phyloP scores from a whole-genome alignment of 1,139 yeast species.

The Candida tropicalis region DNA sequence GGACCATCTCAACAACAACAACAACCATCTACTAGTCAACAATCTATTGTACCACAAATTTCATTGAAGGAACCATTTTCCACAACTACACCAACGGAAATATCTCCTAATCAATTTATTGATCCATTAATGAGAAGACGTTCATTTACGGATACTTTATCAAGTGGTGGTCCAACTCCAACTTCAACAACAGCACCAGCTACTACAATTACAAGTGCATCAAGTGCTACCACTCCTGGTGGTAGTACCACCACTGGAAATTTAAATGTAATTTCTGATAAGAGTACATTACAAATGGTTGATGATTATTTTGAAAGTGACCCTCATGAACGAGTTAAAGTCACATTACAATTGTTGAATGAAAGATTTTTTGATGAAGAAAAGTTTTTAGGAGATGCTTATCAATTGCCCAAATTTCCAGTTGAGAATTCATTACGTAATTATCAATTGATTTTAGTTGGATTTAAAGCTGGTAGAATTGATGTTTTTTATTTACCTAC shows the following conservation, averaged over 20 bases:
- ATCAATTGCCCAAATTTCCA: slow-evolving; percentile 47
- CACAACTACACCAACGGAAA: not conserved
- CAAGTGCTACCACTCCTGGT: slow-evolving; percentile 4
- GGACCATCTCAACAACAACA: not conserved
- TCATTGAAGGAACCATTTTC: not conserved
- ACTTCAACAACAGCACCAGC: not conserved
- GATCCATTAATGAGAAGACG: slow-evolving; percentile 25
- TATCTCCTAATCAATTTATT: slow-evolving; percentile 13
- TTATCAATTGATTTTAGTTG: slow-evolving; percentile 60
- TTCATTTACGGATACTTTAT: slow-evolving; percentile 26
- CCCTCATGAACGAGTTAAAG: slow-evolving; percentile 46
- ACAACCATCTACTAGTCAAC: not conserved
- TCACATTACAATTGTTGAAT: slow-evolving; percentile 27
- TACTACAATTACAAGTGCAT: not conserved
- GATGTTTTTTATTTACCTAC: slow-evolving; percentile 78
- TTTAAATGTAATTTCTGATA: slow-evolving; percentile 7
- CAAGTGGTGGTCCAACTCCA: slow-evolving; percentile 4
- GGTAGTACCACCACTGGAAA: slow-evolving; percentile 5
- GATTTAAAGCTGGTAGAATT: slow-evolving; percentile 83
- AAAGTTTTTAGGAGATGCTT: slow-evolving; percentile 32
- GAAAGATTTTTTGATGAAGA: slow-evolving; percentile 32
- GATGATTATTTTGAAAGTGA: slow-evolving; percentile 41
- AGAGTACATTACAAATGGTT: slow-evolving; percentile 25
- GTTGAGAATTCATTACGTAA: slow-evolving; percentile 35
- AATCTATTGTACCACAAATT: not conserved